These are phyloP conservation scores for Saussurea involucrata DNA, from an alignment of 129 eudicot species.

Conservation along the genomic window DNA sequence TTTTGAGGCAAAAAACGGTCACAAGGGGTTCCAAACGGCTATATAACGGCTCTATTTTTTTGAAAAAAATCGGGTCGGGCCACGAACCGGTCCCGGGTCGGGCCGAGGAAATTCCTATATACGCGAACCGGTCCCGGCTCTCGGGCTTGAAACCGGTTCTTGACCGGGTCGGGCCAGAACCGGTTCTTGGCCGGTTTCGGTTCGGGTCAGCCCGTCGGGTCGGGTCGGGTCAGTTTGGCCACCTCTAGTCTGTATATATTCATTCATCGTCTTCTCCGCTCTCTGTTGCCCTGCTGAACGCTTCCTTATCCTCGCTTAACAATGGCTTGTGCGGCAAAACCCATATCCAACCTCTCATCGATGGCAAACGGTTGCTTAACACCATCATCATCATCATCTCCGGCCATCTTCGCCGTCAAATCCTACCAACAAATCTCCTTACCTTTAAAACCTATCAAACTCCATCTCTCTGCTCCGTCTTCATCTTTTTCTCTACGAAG, in stretches of 20 bases:
- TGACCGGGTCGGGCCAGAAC: no score
- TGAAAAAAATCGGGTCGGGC: no score
- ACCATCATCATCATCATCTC: conserved; percentile 17
- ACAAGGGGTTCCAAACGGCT: no score
- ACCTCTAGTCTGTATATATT: not conserved
- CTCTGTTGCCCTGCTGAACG: not conserved
- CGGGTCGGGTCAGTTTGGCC: no score
- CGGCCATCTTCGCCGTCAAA: conserved; percentile 11
- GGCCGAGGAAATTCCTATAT: no score
- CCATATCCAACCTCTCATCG: not conserved
- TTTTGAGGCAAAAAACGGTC: no score
- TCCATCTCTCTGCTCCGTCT: conserved; percentile 29
- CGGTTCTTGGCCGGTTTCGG: no score
- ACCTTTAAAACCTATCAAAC: conserved; percentile 36
- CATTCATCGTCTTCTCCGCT: not conserved
- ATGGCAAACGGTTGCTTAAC: conserved; percentile 6
- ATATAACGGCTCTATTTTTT: no score
- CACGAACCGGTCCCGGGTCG: no score
- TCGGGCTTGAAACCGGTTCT: no score
- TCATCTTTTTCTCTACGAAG: conserved; percentile 24
- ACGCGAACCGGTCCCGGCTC: no score
- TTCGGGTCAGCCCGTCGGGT: no score
- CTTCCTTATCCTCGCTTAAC: conserved; percentile 12
- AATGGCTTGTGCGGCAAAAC: conserved; percentile 13
- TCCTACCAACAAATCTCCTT: conserved; percentile 3